Evolutionary conservation across 2,329 filamentous ascomycete genomes (phyloP), one percentile per base, ranked within the genome.

Genomic region (Monilinia fructigena): DNA sequence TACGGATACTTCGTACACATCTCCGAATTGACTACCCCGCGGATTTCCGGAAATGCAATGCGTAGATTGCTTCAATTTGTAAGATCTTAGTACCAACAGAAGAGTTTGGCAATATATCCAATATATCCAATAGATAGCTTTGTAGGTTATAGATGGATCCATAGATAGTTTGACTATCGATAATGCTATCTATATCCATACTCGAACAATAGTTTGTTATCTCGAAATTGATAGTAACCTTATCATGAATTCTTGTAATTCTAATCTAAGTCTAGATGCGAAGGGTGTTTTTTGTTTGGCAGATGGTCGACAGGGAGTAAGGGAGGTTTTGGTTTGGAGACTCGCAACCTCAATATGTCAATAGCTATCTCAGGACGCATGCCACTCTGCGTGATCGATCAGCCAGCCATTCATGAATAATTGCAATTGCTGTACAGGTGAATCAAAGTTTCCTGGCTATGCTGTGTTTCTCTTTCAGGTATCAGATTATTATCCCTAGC

Each of bases 21-120:
- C 31, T 35, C 7, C 31, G 7, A 35, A 7, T 16, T 16, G 3
- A 11, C 1, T 35, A 48, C 56, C 56, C 56, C 42, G 26, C 42
- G 42, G 56, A 48, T 48, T 48, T 48, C 56, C 56, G 56, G 56
- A 60, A 48, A 60, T 48, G 42, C 18, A 48, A 60, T 48, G 42
- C 18, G 7, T 12, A 60, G 35, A 48, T 20, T 18, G n/a, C 55
- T 42, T 59, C 55, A 28, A n/a, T 42, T 7, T 8, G 12, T 40
- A 2, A 10, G 38, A 38, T 16, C 18, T 10, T 8, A 28, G 16
- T 56, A 45, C 8, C 14, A 42, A 56, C n/a, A 11, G 16, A 20
- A 20, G 6, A 45, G 11, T 28, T 18, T 18, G 23, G 6, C 20
- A 26, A 20, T 38, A 55, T 20, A 2, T 14, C 40, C 16, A 20